Conservation (phyloP, 2,329 filamentous ascomycete genomes). For the Hypomyces rosellus region DNA sequence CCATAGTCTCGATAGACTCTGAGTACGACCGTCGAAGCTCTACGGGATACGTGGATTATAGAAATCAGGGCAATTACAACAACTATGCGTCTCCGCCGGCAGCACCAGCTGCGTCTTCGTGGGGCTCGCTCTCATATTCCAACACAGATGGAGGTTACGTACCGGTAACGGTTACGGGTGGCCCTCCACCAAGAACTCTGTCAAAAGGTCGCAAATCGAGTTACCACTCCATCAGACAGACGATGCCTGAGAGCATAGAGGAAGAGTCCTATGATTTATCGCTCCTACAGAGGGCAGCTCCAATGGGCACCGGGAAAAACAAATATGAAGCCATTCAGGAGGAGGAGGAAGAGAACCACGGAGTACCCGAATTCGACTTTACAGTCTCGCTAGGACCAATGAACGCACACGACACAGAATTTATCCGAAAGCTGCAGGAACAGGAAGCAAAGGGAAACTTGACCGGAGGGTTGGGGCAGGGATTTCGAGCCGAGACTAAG, state of each 20-base stretch:
- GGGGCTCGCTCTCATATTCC: slow-evolving; percentile 24
- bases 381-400: slow-evolving; percentile 40
- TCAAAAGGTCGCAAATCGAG: slow-evolving; percentile 21
- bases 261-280: slow-evolving; percentile 37
- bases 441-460: slow-evolving; percentile 50
- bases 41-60: slow-evolving; percentile 13
- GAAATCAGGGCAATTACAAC: slow-evolving; percentile 12
- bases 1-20: slow-evolving; percentile 15
- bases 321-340: slow-evolving; percentile 27
- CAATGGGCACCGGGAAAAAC: slow-evolving; percentile 29
- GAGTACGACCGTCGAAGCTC: slow-evolving; percentile 8
- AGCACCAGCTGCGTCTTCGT: slow-evolving; percentile 16
- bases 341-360: slow-evolving; percentile 21
- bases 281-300: slow-evolving; percentile 35
- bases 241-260: slow-evolving; percentile 28
- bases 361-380: slow-evolving; percentile 37
- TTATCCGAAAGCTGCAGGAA: slow-evolving; percentile 39
- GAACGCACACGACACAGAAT: slow-evolving; percentile 37
- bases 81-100: slow-evolving; percentile 16
- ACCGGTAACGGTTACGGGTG: slow-evolving; percentile 19
- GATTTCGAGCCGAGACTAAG: slow-evolving; percentile 41
- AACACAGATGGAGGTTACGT: slow-evolving; percentile 20
- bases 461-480: slow-evolving; percentile 53
- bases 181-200: slow-evolving; percentile 15
- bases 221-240: slow-evolving; percentile 20